Evolutionary conservation across 2,329 filamentous ascomycete species (phyloP), one percentile per base, ranked within the genome.

Genomic region (Fusarium dimerum): DNA sequence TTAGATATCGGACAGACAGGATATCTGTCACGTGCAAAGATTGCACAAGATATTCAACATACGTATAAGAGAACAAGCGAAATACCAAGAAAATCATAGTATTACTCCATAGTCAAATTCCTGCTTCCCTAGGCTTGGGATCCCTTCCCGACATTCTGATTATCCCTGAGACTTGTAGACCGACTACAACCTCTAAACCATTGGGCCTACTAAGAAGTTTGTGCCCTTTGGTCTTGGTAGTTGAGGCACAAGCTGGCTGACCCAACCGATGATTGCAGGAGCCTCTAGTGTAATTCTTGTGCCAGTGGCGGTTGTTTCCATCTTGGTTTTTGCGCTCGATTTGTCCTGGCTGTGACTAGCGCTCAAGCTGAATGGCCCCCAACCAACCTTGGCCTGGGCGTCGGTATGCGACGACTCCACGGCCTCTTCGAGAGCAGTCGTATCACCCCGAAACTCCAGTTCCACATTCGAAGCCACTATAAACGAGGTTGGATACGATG

Each of bases 261-360:
- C 38, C 48, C 48, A 46, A 15, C 43, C 38, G 10, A 50, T 34
- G 17, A 50, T 46, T 10, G 39, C 34, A 26, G 43, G 42, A 1
- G 48, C 48, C 38, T 50, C 43, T 4, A 50, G 16, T 1, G 48
- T 41, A n/a, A 46, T 46, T 18, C 45, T 48, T 9, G 13, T 41
- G n/a, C 47, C 47, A 7, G 43, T 51, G 3, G 48, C 44, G 7
- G 51, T 54, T 6, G 48, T 39, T 15, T 54, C 48, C 15, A 44
- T 41, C 51, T 45, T 51, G 39, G 50, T 50, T 34, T 30, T 40
- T n/a, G 52, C 18, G n/a, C 38, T 54, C 9, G 48, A 45, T 9
- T 44, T 47, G 34, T 32, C 42, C 2, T 30, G 36, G 2, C 34
- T 51, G 36, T 51, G 52, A 1, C 43, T 43, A 4, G 30, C 43